phyloP scores from a whole-genome alignment of 306 rosid species.

The Astragalus membranaceus region DNA sequence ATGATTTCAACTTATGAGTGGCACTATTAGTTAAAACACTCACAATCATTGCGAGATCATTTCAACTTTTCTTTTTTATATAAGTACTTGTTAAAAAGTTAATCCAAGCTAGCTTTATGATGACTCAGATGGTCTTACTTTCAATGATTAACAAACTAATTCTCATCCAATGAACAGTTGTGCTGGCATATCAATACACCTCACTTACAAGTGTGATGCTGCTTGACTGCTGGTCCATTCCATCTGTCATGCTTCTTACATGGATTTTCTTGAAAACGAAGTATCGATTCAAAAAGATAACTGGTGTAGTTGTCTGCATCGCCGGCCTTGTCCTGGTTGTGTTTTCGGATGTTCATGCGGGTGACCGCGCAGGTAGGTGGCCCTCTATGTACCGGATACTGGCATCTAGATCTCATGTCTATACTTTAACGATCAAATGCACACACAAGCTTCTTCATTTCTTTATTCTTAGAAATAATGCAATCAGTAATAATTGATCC shows the following conservation, averaged over 20 bases:
- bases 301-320: constrained; percentile 72
- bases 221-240: constrained; percentile 96
- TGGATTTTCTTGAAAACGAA: constrained; percentile 96
- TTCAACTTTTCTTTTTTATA: not conserved
- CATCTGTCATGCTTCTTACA: constrained; percentile 84
- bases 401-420: not conserved
- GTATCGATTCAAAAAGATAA: constrained; percentile 62
- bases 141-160: not conserved
- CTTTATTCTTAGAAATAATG: constrained; percentile 2
- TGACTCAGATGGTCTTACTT: constrained; percentile 1
- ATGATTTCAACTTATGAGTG: not conserved
- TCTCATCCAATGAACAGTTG: constrained; percentile 57
- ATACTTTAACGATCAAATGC: not conserved
- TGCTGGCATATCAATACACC: constrained; percentile 96
- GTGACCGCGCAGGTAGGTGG: constrained; percentile 68
- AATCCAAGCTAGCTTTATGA: not conserved
- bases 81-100: not conserved
- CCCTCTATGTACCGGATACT: not conserved
- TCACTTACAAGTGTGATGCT: constrained; percentile 91
- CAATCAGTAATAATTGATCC: not conserved
- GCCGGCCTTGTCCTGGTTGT: constrained; percentile 83
- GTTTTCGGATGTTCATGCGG: constrained; percentile 89
- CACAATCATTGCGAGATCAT: not conserved
- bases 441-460: not conserved
- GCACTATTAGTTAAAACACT: not conserved